Evolutionary conservation across 73 alveolate species (phyloP).

Genomic region (Tetrahymena borealis): DNA sequence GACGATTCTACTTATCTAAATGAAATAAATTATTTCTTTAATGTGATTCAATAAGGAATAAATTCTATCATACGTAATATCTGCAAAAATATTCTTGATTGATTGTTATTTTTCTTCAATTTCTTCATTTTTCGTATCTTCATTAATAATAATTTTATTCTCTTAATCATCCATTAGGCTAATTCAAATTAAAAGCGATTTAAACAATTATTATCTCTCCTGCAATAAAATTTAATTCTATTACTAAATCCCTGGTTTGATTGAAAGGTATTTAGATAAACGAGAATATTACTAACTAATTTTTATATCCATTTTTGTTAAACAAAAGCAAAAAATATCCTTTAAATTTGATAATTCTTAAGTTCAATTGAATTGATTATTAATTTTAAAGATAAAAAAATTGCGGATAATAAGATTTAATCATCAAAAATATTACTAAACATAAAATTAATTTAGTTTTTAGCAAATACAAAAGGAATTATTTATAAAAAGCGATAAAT

Average conservation of each 20-base stretch:
- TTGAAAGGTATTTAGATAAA: not conserved
- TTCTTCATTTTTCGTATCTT: not conserved
- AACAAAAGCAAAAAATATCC: not conserved
- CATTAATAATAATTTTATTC: not conserved
- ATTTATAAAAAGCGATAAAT: too few species aligned
- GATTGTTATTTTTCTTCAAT: not conserved
- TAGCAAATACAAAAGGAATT: too few species aligned
- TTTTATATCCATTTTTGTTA: not conserved
- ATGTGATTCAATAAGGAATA: not conserved
- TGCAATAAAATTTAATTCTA: too few species aligned
- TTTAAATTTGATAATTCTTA: not conserved
- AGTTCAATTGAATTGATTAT: not conserved
- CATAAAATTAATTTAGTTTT: too few species aligned
- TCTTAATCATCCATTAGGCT: not conserved
- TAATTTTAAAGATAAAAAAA: too few species aligned
- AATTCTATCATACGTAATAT: not conserved
- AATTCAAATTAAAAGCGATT: too few species aligned
- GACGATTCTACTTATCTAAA: not conserved
- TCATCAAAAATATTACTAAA: too few species aligned
- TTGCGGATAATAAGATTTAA: too few species aligned
- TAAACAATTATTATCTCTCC: too few species aligned
- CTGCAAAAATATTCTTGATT: not conserved
- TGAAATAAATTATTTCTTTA: not conserved
- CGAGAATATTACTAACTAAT: not conserved
- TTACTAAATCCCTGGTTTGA: not conserved